Base-by-base conservation (phyloP, 2,329 filamentous ascomycete genomes). In the Didymella arachidicola region DNA sequence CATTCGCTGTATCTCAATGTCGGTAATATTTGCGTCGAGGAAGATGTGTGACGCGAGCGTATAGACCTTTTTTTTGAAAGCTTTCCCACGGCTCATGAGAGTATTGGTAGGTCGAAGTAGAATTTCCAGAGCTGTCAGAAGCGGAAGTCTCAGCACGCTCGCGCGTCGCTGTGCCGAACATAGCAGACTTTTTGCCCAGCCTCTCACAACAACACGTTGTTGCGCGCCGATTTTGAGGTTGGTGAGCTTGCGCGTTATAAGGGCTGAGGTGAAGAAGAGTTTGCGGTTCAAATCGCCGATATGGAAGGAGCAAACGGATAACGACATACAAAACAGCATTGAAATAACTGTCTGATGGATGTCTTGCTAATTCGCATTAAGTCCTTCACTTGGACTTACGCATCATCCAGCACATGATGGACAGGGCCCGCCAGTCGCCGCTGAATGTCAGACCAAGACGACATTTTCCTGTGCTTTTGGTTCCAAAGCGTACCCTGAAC, bases 401-500 rank as follows among this genome's bases (percentile, higher is more conserved):
- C 3, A 25, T 5, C 14, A 1, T 49, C 18, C 27, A 39, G 2
- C 16, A 64, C 47, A 1, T 48, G 38, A 48, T 66, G 60, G 25
- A 65, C 55, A 19, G 61, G 60, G 1, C 63, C 65, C 2, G 59
- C 57, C 19, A 63, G 26, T 10, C 55, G 59, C 12, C 45, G 48
- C 29, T 67, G 47, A n/a, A 69, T 36, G 16, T 66, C 66, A 7
- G 29, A 44, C 68, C 66, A 69, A 18, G 60, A 59, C 11, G 46
- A 42, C 71, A 72, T 73, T 22, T 63, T 61, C 30, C 68, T 66
- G 52, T 65, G 65, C 4, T 62, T 57, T 53, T 27, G 19, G n/a
- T 51, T 19, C 49, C 67, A 73, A 10, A 73, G 53, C 10, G 65
- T 65, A 1, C 68, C 71, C 10, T 53, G 22, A 8, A 72, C 62